phyloP scores from a whole-genome alignment of 352 stramenopile species.

The Globisporangium camurandrum region DNA sequence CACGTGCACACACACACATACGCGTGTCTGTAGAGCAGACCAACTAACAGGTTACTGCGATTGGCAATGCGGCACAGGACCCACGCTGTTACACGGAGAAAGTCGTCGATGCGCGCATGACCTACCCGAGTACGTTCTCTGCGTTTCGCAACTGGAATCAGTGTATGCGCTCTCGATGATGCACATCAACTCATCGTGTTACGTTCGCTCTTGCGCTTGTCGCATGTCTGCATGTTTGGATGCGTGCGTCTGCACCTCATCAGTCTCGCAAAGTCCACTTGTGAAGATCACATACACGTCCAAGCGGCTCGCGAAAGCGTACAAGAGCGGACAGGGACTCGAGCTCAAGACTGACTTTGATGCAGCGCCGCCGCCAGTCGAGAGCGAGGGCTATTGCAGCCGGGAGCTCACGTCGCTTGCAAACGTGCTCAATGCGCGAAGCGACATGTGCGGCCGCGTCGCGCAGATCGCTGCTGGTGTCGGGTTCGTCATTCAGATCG shows the following conservation, averaged over 20 bases:
- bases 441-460: slow-evolving; percentile 37
- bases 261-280: slow-evolving; percentile 27
- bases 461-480: slow-evolving; percentile 30
- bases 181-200: no score
- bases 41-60: background rate
- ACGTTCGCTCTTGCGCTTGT: no score
- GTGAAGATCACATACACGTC: slow-evolving; percentile 42
- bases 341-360: slow-evolving; percentile 40
- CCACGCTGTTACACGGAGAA: slow-evolving; percentile 49
- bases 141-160: background rate
- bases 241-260: background rate
- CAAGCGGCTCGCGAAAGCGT: slow-evolving; percentile 26
- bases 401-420: slow-evolving; percentile 33
- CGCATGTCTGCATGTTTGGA: background rate
- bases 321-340: slow-evolving; percentile 31
- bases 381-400: slow-evolving; percentile 52
- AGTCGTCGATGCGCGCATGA: slow-evolving; percentile 38
- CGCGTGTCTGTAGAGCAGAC: background rate
- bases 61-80: slow-evolving; percentile 22
- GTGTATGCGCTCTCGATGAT: background rate
- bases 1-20: background rate
- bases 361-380: slow-evolving; percentile 20
- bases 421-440: slow-evolving; percentile 32
- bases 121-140: slow-evolving; percentile 26
- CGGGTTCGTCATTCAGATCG: slow-evolving; percentile 35